Percentiles rank a stretch among this genome's conserved stretches.
Conservation (phyloP, 352 stramenopile species). For the Hyphochytrium catenoides region DNA sequence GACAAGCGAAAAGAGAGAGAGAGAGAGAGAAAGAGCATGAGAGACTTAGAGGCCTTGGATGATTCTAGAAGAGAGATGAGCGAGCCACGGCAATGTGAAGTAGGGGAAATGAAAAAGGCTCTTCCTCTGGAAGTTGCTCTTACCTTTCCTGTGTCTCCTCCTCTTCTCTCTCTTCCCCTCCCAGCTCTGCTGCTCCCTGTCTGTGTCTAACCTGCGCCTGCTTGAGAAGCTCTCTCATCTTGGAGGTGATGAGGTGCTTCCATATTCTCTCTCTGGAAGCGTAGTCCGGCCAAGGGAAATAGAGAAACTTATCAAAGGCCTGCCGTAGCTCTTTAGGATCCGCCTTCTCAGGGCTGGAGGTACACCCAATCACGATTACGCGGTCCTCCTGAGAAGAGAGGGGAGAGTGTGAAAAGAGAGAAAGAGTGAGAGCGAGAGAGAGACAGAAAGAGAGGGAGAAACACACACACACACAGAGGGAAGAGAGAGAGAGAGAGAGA, state of each 20-base stretch:
- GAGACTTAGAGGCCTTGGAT: too few relatives aligned
- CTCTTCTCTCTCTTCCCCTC: neutral
- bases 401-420: too few relatives aligned
- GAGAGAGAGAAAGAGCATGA: too few relatives aligned
- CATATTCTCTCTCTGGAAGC: conserved; percentile 64
- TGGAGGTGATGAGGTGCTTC: conserved; percentile 35
- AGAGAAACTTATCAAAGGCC: conserved; percentile 78
- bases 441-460: too few relatives aligned
- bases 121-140: neutral
- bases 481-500: too few relatives aligned
- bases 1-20: too few relatives aligned
- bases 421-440: too few relatives aligned
- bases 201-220: conserved; percentile 5
- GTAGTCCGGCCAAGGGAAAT: conserved; percentile 75
- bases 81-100: too few relatives aligned
- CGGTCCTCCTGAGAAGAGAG: conserved; percentile 65
- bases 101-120: neutral
- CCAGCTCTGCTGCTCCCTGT: conserved; percentile 1
- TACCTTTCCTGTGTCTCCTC: conserved; percentile 3
- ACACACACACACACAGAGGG: too few relatives aligned
- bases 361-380: conserved; percentile 68
- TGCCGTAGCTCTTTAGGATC: conserved; percentile 60
- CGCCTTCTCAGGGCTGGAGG: conserved; percentile 40
- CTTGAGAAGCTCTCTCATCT: conserved; percentile 17
- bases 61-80: too few relatives aligned